Percentiles rank a stretch among this genome's conserved stretches.
These are phyloP conservation scores for Lyophyllum shimeji DNA, from an alignment of 768 basidiomycete species.

Conservation along the genomic window DNA sequence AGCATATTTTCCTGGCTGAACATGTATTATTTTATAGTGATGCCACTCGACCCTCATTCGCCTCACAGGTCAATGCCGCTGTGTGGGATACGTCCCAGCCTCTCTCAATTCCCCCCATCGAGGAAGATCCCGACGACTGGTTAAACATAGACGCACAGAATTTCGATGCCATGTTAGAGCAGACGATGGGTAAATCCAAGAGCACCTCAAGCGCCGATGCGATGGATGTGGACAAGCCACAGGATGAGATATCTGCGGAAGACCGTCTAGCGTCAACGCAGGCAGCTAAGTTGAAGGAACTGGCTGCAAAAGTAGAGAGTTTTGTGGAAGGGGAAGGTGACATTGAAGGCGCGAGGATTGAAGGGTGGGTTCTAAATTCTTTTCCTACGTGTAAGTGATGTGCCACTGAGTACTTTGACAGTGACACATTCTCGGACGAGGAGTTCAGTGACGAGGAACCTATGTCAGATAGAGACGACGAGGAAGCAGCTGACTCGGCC, in stretches of 20 bases:
- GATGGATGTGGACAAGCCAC: conserved; percentile 50
- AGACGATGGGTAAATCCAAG: conserved; percentile 29
- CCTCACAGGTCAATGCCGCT: conserved; percentile 66
- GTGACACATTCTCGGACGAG: conserved; percentile 72
- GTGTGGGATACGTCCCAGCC: conserved; percentile 34
- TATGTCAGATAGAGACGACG: conserved; percentile 38
- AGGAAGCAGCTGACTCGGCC: conserved; percentile 32
- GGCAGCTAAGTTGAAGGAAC: conserved; percentile 64
- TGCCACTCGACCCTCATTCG: conserved; percentile 72
- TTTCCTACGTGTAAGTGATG: not conserved
- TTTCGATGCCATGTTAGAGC: conserved; percentile 72
- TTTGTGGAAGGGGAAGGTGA: conserved; percentile 92
- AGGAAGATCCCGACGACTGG: conserved; percentile 65
- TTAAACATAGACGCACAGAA: conserved; percentile 74
- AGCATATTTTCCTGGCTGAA: not conserved
- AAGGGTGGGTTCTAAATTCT: conserved; percentile 57
- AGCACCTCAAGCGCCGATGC: conserved; percentile 20
- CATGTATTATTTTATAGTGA: conserved; percentile 36
- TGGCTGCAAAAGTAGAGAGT: conserved; percentile 84
- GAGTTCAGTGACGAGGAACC: conserved; percentile 55
- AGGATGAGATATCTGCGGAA: conserved; percentile 33
- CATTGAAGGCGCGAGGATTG: conserved; percentile 84
- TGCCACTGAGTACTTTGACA: conserved; percentile 24
- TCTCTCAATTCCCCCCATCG: not conserved
- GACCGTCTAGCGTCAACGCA: conserved; percentile 61